phyloP scores from a whole-genome alignment of 495 filamentous ascomycete genomes.

The Trichoderma reesei region DNA sequence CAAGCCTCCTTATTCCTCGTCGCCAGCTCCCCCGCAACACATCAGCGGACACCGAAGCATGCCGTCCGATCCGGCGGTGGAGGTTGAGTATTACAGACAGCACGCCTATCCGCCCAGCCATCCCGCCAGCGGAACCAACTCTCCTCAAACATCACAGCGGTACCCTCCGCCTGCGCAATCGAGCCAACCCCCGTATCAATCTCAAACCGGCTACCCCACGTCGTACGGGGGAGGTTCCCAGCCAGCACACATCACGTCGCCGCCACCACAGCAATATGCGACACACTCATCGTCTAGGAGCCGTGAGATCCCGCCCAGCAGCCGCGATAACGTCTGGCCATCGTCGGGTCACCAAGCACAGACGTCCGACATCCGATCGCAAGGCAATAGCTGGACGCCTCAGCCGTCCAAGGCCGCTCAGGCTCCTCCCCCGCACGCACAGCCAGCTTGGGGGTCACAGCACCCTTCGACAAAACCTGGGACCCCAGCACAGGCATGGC shows the following conservation, averaged over 20 bases:
- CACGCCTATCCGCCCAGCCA: conserved; percentile 28
- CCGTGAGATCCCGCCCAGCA: conserved; percentile 20
- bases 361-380: conserved; percentile 19
- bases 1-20: conserved; percentile 36
- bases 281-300: conserved; percentile 20
- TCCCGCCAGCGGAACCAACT: conserved; percentile 23
- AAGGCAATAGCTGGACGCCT: conserved; percentile 22
- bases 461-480: conserved; percentile 28
- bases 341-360: conserved; percentile 24
- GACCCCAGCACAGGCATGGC: conserved; percentile 32
- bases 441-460: conserved; percentile 33
- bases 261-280: conserved; percentile 26
- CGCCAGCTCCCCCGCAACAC: conserved; percentile 29
- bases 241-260: conserved; percentile 25
- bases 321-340: conserved; percentile 22
- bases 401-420: conserved; percentile 31
- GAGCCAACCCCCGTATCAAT: conserved; percentile 22
- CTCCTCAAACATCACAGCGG: conserved; percentile 30
- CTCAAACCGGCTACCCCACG: conserved; percentile 21
- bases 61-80: conserved; percentile 13
- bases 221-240: conserved; percentile 22
- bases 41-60: conserved; percentile 23
- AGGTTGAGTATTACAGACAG: conserved; percentile 34
- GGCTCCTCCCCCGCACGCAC: conserved; percentile 24
- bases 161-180: conserved; percentile 27